Conservation (phyloP, 1,284 basidiomycete species). For the Xerocomus minutiporus region DNA sequence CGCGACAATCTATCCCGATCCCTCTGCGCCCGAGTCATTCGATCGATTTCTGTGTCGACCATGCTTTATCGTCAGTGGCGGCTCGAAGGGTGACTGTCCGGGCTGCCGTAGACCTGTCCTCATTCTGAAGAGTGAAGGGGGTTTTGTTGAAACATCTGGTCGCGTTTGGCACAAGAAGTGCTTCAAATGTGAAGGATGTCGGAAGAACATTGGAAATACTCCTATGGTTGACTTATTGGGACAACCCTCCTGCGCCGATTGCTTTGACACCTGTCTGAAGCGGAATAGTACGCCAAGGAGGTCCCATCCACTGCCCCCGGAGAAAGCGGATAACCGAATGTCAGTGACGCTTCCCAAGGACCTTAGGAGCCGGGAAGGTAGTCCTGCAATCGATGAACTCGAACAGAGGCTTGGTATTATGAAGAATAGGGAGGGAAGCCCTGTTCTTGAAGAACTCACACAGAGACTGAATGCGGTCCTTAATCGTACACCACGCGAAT, state of each 20-base stretch:
- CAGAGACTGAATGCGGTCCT: conserved; percentile 46
- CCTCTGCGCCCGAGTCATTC: conserved; percentile 37
- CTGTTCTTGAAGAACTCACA: conserved; percentile 55
- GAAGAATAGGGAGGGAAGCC: conserved; percentile 57
- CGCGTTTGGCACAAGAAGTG: conserved; percentile 75
- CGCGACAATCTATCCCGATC: conserved; percentile 78
- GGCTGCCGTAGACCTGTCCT: conserved; percentile 65
- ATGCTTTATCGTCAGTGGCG: conserved; percentile 67
- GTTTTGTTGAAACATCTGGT: conserved; percentile 64
- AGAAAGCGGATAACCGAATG: conserved; percentile 33
- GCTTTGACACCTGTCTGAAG: conserved; percentile 69
- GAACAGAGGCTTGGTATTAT: conserved; percentile 53
- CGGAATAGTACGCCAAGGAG: conserved; percentile 47
- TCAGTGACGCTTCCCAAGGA: conserved; percentile 38
- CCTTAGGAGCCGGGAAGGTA: conserved; percentile 42
- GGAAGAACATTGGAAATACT: conserved; percentile 61
- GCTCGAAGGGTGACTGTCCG: conserved; percentile 68
- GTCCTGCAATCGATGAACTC: conserved; percentile 53
- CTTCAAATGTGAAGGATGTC: conserved; percentile 69
- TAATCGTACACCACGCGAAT: conserved; percentile 34
- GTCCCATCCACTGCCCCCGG: conserved; percentile 26
- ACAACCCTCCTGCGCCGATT: conserved; percentile 68
- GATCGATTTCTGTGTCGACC: conserved; percentile 64
- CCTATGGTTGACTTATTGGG: conserved; percentile 81
- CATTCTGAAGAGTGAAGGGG: conserved; percentile 68